phyloP scores from a whole-genome alignment of 345 rosid species.

The Aquilaria malaccensis region DNA sequence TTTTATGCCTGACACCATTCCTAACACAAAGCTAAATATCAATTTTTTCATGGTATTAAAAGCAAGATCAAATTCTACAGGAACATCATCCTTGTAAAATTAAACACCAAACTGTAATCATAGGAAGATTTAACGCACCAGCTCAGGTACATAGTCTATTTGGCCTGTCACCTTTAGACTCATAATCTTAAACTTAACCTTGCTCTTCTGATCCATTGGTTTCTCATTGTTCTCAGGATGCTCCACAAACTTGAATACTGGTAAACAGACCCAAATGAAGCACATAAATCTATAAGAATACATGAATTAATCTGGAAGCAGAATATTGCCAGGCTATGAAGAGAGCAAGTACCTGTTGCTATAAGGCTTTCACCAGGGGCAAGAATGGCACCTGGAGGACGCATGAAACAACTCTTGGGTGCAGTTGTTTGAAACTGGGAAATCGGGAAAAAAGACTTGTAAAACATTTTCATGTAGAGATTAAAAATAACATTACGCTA shows the following conservation, averaged over 20 bases:
- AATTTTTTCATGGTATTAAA: too few species aligned
- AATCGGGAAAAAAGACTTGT: conserved; percentile 12
- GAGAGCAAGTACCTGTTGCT: conserved; percentile 62
- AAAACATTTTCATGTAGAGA: conserved; percentile 2
- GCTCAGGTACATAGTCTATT: conserved; percentile 90
- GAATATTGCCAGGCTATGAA: background rate
- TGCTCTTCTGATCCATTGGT: conserved; percentile 82
- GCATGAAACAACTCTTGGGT: conserved; percentile 99
- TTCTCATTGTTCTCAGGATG: conserved; percentile 91
- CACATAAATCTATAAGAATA: background rate
- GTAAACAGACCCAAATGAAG: conserved; percentile 14
- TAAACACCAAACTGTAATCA: too few species aligned
- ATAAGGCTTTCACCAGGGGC: conserved; percentile 84
- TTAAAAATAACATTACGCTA: background rate
- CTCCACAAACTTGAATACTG: conserved; percentile 98
- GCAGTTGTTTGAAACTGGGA: conserved; percentile 94
- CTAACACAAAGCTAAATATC: too few species aligned
- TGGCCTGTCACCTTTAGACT: conserved; percentile 84
- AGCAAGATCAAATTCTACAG: too few species aligned
- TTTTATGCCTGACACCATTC: too few species aligned
- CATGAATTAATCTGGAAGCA: conserved; percentile 4
- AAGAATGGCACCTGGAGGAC: conserved; percentile 96
- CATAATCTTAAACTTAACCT: conserved; percentile 90
- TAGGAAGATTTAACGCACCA: conserved; percentile 44
- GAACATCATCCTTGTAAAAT: too few species aligned